Base-by-base conservation (phyloP, 306 rosid genomes). In the Glycine soja region DNA sequence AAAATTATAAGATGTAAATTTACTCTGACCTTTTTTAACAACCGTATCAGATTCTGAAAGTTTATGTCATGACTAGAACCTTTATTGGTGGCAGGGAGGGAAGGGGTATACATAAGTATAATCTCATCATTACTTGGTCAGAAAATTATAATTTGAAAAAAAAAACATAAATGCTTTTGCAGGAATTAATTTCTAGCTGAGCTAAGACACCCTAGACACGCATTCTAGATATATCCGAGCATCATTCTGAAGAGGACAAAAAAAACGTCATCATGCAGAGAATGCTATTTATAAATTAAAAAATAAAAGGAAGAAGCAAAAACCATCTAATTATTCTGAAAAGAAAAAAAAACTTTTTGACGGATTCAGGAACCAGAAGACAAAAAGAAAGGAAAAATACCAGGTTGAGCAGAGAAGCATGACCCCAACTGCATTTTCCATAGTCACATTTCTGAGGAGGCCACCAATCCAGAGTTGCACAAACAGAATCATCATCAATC, bases 391-490 rank as follows among this genome's bases (percentile, higher is more conserved):
- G 52, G 8, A 56, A n/a, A 4, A 10, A 74, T 83, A 95, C 99
- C 97, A 95, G 93, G 86, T 93, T 95, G 69, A 95, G 94, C 50
- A 95, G 85, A 85, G 98, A 90, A 84, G 98, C 86, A 18, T 14
- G 90, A 36, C 90, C 98, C 99, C 99, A 95, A 72, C 97, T 91
- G 58, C 99, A 95, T 45, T 82, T 87, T 3, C 97, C 97, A 74
- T 89, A 93, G 75, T 95, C 99, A 34, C 99, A 95, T 88, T 95
- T 95, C 93, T 91, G 92, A 75, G 97, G 97, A 56, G 99, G 99
- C 99, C 99, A 95, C 99, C 99, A 95, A 85, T 95, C 99, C 62
- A 95, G 19, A 43, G 99, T 93, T 9, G 99, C 98, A 84, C 99
- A 95, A 5, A 93, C 77, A 76, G 90, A 95, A 88, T 93, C 99